phyloP scores from a whole-genome alignment of 768 basidiomycete genomes.

The Hydnum rufescens region DNA sequence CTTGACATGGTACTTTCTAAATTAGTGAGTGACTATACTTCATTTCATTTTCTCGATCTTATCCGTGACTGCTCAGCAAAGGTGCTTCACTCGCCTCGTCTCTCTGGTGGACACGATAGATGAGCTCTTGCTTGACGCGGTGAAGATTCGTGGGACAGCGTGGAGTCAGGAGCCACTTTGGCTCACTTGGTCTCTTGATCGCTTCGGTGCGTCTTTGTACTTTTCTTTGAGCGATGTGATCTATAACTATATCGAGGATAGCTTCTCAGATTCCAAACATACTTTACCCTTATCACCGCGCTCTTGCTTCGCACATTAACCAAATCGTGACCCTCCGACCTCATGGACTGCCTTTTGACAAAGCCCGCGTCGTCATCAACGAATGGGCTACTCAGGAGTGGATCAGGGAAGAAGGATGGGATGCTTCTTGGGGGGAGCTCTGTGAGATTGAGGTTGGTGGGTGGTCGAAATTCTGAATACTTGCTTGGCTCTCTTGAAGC shows the following conservation, averaged over 20 bases:
- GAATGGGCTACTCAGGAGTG: constrained; percentile 52
- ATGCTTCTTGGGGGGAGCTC: constrained; percentile 54
- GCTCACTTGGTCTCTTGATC: constrained; percentile 65
- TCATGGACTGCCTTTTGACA: constrained; percentile 52
- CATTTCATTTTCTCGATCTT: neutral
- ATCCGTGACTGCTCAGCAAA: constrained; percentile 27
- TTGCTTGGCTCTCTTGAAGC: too few relatives aligned
- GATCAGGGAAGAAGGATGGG: constrained; percentile 51
- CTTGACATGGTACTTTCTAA: constrained; percentile 39
- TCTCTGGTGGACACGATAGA: constrained; percentile 45
- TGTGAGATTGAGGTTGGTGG: constrained; percentile 58
- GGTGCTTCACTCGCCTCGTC: constrained; percentile 49
- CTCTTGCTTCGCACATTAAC: constrained; percentile 34
- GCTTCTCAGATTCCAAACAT: constrained; percentile 37
- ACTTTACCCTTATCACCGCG: constrained; percentile 45
- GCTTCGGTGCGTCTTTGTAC: constrained; percentile 35
- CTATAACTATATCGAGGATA: constrained; percentile 14
- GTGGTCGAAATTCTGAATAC: too few relatives aligned
- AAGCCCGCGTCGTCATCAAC: constrained; percentile 37
- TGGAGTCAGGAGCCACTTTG: constrained; percentile 63
- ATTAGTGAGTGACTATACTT: constrained; percentile 31
- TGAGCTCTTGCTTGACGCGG: constrained; percentile 41
- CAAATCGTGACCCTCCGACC: constrained; percentile 37
- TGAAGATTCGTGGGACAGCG: constrained; percentile 46
- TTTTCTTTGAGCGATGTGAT: neutral